These are phyloP conservation scores for Whalleya microplaca DNA, from an alignment of 2,329 filamentous ascomycete species.

Conservation along the genomic window DNA sequence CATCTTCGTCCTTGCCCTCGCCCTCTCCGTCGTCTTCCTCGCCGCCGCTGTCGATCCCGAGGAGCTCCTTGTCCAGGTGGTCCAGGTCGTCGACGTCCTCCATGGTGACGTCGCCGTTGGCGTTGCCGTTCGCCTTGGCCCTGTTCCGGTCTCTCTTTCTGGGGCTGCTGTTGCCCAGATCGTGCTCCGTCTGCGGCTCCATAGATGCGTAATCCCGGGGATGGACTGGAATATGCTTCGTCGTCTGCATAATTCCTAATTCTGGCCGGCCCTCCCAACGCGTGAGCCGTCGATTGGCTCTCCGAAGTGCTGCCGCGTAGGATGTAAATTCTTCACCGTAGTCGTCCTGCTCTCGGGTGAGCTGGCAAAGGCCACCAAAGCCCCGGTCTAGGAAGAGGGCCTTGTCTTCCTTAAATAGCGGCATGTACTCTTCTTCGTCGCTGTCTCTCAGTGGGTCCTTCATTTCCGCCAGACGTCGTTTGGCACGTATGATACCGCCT, in stretches of 20 bases:
- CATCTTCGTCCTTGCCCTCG: conserved; percentile 50
- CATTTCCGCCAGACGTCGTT: conserved; percentile 63
- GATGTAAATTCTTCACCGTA: conserved; percentile 74
- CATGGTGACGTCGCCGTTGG: conserved; percentile 49
- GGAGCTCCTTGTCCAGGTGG: conserved; percentile 57
- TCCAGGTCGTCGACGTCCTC: conserved; percentile 56
- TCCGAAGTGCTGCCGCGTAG: conserved; percentile 68
- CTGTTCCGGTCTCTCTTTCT: conserved; percentile 36
- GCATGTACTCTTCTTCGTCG: conserved; percentile 57
- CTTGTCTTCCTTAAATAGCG: conserved; percentile 37
- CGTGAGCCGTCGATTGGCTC: conserved; percentile 65
- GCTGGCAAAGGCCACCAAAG: conserved; percentile 66
- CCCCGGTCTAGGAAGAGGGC: conserved; percentile 58
- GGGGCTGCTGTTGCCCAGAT: conserved; percentile 34
- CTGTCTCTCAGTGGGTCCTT: conserved; percentile 63
- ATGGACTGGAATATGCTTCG: conserved; percentile 43
- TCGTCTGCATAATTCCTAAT: conserved; percentile 50
- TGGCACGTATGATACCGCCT: conserved; percentile 68
- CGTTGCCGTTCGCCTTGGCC: conserved; percentile 38
- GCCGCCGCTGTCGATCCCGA: conserved; percentile 50
- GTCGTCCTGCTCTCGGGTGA: conserved; percentile 68
- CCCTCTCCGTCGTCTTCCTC: conserved; percentile 47
- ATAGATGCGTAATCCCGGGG: conserved; percentile 30
- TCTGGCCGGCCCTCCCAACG: conserved; percentile 65
- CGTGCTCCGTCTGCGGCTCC: conserved; percentile 32